Evolutionary conservation across 2,329 filamentous ascomycete species (phyloP).

Genomic region (Xylaria sp.): DNA sequence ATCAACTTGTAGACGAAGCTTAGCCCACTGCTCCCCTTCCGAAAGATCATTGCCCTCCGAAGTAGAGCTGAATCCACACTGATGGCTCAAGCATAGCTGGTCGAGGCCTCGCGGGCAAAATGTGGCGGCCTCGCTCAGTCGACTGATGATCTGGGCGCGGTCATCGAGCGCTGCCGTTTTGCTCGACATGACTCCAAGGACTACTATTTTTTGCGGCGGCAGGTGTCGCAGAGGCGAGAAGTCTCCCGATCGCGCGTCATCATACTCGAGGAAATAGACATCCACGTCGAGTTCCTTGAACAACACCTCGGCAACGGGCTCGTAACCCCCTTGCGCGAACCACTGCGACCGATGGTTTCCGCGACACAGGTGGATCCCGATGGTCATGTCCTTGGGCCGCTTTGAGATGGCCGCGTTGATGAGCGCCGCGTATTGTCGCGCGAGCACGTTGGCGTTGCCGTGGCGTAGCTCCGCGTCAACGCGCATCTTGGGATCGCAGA

Average conservation of each 20-base stretch:
- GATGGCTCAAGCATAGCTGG: conserved; percentile 67
- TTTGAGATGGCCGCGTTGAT: conserved; percentile 66
- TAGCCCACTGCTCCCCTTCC: conserved; percentile 69
- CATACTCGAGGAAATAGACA: conserved; percentile 70
- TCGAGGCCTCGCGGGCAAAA: conserved; percentile 64
- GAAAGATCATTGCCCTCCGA: conserved; percentile 67
- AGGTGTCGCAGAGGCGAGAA: conserved; percentile 66
- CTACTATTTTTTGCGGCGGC: conserved; percentile 65
- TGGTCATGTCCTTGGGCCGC: conserved; percentile 64
- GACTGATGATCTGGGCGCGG: conserved; percentile 53
- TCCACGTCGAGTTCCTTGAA: conserved; percentile 68
- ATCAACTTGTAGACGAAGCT: conserved; percentile 64
- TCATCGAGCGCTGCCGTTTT: conserved; percentile 69
- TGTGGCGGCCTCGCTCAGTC: conserved; percentile 58
- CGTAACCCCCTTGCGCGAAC: conserved; percentile 69
- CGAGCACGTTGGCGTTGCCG: conserved; percentile 60
- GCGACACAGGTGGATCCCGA: conserved; percentile 67
- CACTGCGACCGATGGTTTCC: conserved; percentile 68
- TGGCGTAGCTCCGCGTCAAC: conserved; percentile 63
- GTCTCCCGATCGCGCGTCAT: conserved; percentile 66
- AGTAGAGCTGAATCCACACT: conserved; percentile 68
- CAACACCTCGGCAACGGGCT: conserved; percentile 67
- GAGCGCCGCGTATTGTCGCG: conserved; percentile 63
- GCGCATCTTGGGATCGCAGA: conserved; percentile 67
- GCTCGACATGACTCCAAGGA: conserved; percentile 65